Base-by-base conservation (phyloP, 352 stramenopile species). In the Phytophthora meadii region DNA sequence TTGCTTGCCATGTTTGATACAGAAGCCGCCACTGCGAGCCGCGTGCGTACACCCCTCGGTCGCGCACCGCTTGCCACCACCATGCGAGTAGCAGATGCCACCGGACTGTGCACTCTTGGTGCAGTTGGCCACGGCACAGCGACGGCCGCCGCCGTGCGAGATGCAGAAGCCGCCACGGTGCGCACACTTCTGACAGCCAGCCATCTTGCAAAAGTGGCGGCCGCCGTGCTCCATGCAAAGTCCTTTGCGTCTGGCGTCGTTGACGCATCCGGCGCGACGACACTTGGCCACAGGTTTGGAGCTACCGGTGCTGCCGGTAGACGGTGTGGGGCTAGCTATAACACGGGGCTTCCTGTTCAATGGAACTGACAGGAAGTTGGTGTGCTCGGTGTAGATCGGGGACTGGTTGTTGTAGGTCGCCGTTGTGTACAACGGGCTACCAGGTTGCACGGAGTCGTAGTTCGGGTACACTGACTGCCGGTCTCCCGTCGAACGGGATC, bases 181-280 rank as follows among this genome's bases (percentile, higher is more conserved):
- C 3, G 85, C 87, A 44, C 85, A 94, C 71, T 95, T 95, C 42
- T 86, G 65, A 63, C 87, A 95, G 41, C 85, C 87, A 8, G 84
- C 72, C 74, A 93, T 89, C 62, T 93, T 93, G 72, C 89, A 97
- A 25, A 93, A 89, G 68, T 94, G 84, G 25, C 89, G 82, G 2
- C 89, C 89, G 34, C 89, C 89, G 66, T 97, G 89, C 52, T 93
- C 85, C 83, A 93, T 94, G 67, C 89, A 97, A 0, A 97, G 80
- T 0, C 89, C 87, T 65, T 93, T 93, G 50, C 84, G 84, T 58
- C 86, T 77, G 37, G 85, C 84, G 36, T 79, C 77, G 65, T 93
- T 91, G 9, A n/a, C 15, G 68, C 87, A 95, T 57, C 86, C 65
- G 22, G 84, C 81, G 25, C 83, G 79, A n/a, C 87, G 87, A 59